A percentile compares a stretch with the other conserved stretches of the same genome.
Conservation (phyloP, 805 yeast species). For the Wickerhamiella musiphila region DNA sequence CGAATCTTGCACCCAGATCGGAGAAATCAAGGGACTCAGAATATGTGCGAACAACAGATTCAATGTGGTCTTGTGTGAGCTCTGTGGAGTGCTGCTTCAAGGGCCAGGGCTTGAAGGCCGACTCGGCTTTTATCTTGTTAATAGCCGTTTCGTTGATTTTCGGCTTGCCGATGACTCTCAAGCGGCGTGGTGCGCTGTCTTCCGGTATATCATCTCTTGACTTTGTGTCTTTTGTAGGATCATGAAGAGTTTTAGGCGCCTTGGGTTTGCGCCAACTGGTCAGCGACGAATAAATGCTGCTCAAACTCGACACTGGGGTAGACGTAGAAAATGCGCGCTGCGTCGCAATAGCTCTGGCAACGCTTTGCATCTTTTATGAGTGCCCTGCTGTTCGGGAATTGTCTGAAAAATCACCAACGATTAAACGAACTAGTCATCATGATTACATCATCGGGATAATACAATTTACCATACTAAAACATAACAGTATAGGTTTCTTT, state of each 20-base stretch:
- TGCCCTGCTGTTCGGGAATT: too few species aligned
- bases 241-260: conserved; percentile 8
- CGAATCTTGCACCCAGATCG: conserved; percentile 36
- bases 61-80: conserved; percentile 9
- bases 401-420: too few species aligned
- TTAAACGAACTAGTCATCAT: too few species aligned
- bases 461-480: too few species aligned
- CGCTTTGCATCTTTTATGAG: too few species aligned
- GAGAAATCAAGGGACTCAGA: conserved; percentile 5
- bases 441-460: too few species aligned
- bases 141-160: conserved; percentile 6
- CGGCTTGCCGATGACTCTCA: conserved; percentile 14
- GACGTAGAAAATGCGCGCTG: conserved; percentile 2
- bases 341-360: background rate
- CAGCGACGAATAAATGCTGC: conserved; percentile 8
- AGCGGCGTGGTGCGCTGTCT: conserved; percentile 12
- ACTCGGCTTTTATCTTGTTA: conserved; percentile 7
- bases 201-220: conserved; percentile 8
- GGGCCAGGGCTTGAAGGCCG: conserved; percentile 20
- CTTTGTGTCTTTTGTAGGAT: conserved; percentile 12
- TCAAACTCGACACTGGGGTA: conserved; percentile 4
- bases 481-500: too few species aligned
- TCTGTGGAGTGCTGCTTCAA: conserved; percentile 12
- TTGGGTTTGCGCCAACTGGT: conserved; percentile 9
- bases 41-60: conserved; percentile 4